Conservation (phyloP, 768 basidiomycete genomes). For the Mycena leptocephala region DNA sequence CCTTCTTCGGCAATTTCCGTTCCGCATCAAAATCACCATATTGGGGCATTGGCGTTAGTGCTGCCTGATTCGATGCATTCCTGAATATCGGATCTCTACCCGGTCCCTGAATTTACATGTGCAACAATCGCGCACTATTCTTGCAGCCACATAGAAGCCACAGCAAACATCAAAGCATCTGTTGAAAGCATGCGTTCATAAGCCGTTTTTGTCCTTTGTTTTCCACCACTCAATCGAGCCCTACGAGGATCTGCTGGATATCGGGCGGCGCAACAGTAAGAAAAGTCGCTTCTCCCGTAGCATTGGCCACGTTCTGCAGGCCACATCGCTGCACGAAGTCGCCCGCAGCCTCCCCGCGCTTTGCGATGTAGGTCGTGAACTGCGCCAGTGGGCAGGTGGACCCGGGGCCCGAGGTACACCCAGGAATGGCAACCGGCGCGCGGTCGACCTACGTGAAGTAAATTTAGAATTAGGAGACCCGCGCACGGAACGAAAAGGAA, state of each 20-base stretch:
- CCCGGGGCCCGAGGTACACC: conserved; percentile 58
- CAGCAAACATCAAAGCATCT: not conserved
- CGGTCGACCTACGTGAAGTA: conserved; percentile 49
- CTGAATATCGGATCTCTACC: no score
- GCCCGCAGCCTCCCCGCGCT: conserved; percentile 47
- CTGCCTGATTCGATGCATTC: not conserved
- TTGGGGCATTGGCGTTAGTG: not conserved
- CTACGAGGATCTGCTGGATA: conserved; percentile 20
- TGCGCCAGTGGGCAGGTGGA: conserved; percentile 53
- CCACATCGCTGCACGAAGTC: conserved; percentile 58
- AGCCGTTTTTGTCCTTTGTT: no score
- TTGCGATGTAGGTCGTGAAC: conserved; percentile 51
- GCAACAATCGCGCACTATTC: no score
- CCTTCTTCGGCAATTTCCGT: not conserved
- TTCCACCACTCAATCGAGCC: conserved; percentile 36
- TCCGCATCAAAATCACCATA: not conserved
- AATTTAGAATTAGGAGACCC: not conserved
- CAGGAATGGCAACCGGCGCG: conserved; percentile 59
- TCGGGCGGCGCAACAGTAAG: conserved; percentile 39
- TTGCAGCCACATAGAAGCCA: not conserved
- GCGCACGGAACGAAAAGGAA: not conserved
- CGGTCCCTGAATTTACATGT: no score
- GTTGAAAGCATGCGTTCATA: not conserved
- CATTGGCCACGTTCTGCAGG: conserved; percentile 42
- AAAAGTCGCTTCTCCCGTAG: conserved; percentile 44